These are phyloP conservation scores for Calendula officinalis DNA, from an alignment of 129 eudicot species.

Conservation along the genomic window DNA sequence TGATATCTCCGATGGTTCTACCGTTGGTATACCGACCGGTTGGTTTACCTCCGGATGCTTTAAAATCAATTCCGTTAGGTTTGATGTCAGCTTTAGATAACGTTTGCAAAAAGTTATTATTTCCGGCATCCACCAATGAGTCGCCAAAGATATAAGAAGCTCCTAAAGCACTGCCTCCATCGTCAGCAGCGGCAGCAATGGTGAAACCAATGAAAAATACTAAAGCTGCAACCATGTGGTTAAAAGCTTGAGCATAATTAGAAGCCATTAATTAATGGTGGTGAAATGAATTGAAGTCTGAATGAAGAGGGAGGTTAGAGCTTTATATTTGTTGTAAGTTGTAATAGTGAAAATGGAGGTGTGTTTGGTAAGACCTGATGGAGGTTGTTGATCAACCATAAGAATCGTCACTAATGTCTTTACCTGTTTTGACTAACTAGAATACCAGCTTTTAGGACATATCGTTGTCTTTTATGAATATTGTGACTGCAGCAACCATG, in stretches of 20 bases:
- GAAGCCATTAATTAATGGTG: conserved; percentile 24
- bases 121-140: conserved; percentile 95
- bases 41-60: conserved; percentile 70
- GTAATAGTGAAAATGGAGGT: conserved; percentile 11
- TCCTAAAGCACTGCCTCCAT: conserved; percentile 42
- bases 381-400: conserved; percentile 41
- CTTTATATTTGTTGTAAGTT: conserved; percentile 15
- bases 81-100: conserved; percentile 75
- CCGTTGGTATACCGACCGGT: conserved; percentile 95
- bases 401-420: conserved; percentile 26
- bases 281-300: conserved; percentile 5
- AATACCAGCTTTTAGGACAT: conserved; percentile 25
- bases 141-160: conserved; percentile 99
- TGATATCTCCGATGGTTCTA: conserved; percentile 90
- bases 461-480: too few species aligned
- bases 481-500: not conserved
- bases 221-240: conserved; percentile 14
- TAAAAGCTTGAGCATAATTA: not conserved
- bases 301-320: not conserved
- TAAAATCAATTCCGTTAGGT: conserved; percentile 92
- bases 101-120: conserved; percentile 75
- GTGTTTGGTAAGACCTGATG: conserved; percentile 33
- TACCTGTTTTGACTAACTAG: conserved; percentile 39
- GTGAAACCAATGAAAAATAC: conserved; percentile 23
- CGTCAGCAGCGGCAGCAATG: conserved; percentile 28